Conservation (phyloP, 805 yeast genomes). For the Priceomyces haplophilus region DNA sequence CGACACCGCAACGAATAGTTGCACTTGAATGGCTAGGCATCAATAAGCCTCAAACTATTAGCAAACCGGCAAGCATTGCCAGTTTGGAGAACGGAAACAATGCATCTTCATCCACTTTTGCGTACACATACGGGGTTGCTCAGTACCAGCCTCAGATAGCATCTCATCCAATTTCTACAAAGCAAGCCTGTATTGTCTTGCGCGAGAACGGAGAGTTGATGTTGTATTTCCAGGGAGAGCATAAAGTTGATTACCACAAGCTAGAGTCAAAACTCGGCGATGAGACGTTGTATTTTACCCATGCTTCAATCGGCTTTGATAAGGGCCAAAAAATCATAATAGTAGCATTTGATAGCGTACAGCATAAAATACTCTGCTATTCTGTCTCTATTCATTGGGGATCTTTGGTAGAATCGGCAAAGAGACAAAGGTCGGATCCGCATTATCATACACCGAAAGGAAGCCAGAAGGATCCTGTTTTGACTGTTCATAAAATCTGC, state of each 20-base stretch:
- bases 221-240: slow-evolving; percentile 63
- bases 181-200: slow-evolving; percentile 68
- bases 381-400: slow-evolving; percentile 55
- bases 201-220: slow-evolving; percentile 60
- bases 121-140: slow-evolving; percentile 54
- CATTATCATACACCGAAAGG: slow-evolving; percentile 50
- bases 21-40: slow-evolving; percentile 70
- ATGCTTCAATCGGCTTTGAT: slow-evolving; percentile 53
- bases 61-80: slow-evolving; percentile 52
- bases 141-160: slow-evolving; percentile 61
- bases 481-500: slow-evolving; percentile 32
- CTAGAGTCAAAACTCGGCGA: slow-evolving; percentile 28
- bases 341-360: slow-evolving; percentile 36
- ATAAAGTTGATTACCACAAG: slow-evolving; percentile 55
- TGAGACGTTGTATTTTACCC: slow-evolving; percentile 17
- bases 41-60: slow-evolving; percentile 63
- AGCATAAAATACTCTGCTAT: slow-evolving; percentile 40
- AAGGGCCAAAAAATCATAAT: slow-evolving; percentile 46
- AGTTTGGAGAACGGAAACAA: slow-evolving; percentile 8
- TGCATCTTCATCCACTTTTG: slow-evolving; percentile 9
- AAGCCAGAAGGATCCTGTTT: slow-evolving; percentile 37
- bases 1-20: slow-evolving; percentile 24
- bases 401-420: slow-evolving; percentile 45
- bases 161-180: slow-evolving; percentile 63
- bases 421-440: slow-evolving; percentile 44